Evolutionary conservation across 2,329 filamentous ascomycete species (phyloP), one percentile per base, ranked within the genome.

Genomic region (Phaeosphaeria sp.): DNA sequence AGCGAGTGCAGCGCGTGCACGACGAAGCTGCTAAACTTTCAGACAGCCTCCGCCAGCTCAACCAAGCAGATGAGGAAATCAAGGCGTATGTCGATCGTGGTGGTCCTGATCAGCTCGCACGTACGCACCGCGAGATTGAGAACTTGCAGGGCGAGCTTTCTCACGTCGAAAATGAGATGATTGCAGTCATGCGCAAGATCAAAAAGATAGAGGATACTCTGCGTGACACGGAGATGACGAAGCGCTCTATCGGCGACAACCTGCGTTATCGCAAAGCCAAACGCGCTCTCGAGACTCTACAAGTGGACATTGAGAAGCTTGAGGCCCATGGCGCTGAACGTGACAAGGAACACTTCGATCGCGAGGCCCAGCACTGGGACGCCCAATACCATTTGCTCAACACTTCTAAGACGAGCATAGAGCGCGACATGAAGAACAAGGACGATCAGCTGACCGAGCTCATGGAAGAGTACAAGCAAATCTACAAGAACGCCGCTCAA

Each of bases 191-290:
- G 2, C 82, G 85, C 22, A 85, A 90, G 54, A 87, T 91, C 59
- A 95, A 96, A 77, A 88, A 89, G 66, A 84, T 97, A 50, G 90
- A 90, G 63, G 86, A 90, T 49, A 89, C 92, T 52, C 85, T 93
- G 51, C 87, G 88, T 67, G 92, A 93, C 69, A 90, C 91, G 55
- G 90, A 93, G 63, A 87, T 89, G 57, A 93, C 89, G 55, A 94
- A 93, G 79, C 90, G 91, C 68, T 93, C 91, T 63, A 97, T 99
- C 66, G 84, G 83, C 21, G 93, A 98, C 74, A 99, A 99, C 69
- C 81, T 98, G 51, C 89, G 89, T 61, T 97, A 93, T 74, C 90
- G 95, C 56, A 89, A 90, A 72, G 89, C 91, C 59, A 82, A 87
- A 55, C 85, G 87, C 54, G 84, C 89, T 39, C 83, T 97, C 1